Base-by-base conservation (phyloP, 2,329 filamentous ascomycete species). In the Colletotrichum lini region DNA sequence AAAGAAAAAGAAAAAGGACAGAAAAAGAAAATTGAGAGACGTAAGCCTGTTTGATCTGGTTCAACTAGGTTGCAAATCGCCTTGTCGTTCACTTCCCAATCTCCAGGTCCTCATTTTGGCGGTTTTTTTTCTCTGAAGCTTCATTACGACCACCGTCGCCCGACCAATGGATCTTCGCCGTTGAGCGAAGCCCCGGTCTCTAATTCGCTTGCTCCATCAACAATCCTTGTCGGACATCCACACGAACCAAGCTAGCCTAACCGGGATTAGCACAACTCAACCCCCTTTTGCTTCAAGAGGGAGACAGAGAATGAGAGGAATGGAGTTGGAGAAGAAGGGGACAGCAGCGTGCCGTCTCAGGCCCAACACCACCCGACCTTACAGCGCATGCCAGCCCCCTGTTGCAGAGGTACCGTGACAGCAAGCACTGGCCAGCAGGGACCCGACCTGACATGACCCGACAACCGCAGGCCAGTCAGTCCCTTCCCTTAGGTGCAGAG, bases 21-120 rank as follows among this genome's bases (percentile, higher is more conserved):
- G 5, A 52, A 16, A 10, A 12, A 8, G 16, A 42, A 57, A 15
- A 30, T 1, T 35, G 13, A 30, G 12, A 26, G 13, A 49, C 5
- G 23, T 26, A 13, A 30, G 50, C 15, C 1, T 23, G 38, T 38
- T 15, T 40, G 21, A 38, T 38, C 38, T 49, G 5, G 18, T 13
- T 35, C 18, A 53, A 49, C 26, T 40, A 52, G 40, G 21, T 35
- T 47, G 44, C 67, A 53, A 52, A 61, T 67, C 50, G 67, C 26
- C 57, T 50, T 53, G 67, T 66, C 62, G 47, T 61, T 67, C 49
- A 38, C 50, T 67, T 64, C 18, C 59, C 65, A 72, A 69, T 72
- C 69, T 72, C 69, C 58, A 72, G 65, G 53, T 67, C 53, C 69
- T 72, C 65, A 65, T 71, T 72, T 72, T 69, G 59, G 57, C 30